Base-by-base conservation (phyloP, 2,329 filamentous ascomycete species). In the Neofusicoccum sp. region DNA sequence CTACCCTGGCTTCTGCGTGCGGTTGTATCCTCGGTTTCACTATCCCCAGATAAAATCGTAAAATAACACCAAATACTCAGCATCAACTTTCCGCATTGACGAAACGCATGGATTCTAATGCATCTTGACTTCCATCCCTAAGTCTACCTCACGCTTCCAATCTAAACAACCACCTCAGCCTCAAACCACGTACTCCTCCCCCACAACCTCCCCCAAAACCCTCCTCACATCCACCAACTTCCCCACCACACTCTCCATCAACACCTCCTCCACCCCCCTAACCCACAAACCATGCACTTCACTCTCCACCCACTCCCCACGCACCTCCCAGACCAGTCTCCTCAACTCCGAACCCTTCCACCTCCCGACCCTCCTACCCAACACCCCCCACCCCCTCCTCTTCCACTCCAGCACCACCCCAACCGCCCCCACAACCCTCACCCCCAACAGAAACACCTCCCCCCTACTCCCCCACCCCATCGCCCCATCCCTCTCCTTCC, bases 391-490 rank as follows among this genome's bases (percentile, higher is more conserved):
- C 6, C 52, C 52, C 37, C 37, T 56, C 37, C 52, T 56, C 52
- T 56, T 56, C 52, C 52, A 56, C 52, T 9, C 37, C 52, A 56
- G 12, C 37, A 81, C 69, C 8, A 78, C 71, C n/a, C 79, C 77
- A 7, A 75, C 71, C 7, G 73, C 75, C 62, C 76, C 77, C 5
- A 84, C 63, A 0, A 84, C 71, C 22, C 76, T 70, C 65, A 83
- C 68, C 0, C 84, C 85, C 45, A 90, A 76, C 2, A 83, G 81
- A 73, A 93, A 94, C 1, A 88, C 85, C 34, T 87, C 85, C 0
- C 87, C 82, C 62, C 88, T 87, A 1, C 88, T 88, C 1, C 85
- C 84, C 87, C 89, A 93, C 6, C 92, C 91, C 37, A 96, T 77
- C 7, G 89, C 82, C 0, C 89, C 89, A 70, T 92, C 90, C 37